Conservation (phyloP, 148 eudicot species). For the Limonium bicolor region DNA sequence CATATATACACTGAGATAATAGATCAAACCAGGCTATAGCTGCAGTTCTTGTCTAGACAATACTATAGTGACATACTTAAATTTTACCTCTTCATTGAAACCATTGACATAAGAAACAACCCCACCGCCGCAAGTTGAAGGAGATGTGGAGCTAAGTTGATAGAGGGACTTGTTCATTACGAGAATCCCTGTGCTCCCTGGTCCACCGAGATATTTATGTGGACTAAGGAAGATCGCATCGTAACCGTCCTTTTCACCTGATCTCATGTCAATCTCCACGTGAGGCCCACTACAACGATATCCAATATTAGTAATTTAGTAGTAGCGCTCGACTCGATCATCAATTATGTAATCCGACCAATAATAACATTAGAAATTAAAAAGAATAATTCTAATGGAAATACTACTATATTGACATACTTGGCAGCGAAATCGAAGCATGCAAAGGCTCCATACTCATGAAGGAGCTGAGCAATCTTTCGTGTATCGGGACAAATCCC, state of each 20-base stretch:
- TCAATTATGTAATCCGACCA: too few species aligned
- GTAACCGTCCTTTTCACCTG: constrained; percentile 18
- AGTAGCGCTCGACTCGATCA: too few species aligned
- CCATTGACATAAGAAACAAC: constrained; percentile 36
- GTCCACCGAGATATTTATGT: constrained; percentile 29
- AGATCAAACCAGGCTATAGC: too few species aligned
- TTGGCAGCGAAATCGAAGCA: constrained; percentile 50
- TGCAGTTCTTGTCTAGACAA: too few species aligned
- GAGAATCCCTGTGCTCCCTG: constrained; percentile 19
- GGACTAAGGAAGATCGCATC: constrained; percentile 23
- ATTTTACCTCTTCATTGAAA: constrained; percentile 17
- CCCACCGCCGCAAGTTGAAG: constrained; percentile 53
- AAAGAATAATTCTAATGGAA: too few species aligned
- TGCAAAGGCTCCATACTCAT: constrained; percentile 29
- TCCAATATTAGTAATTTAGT: too few species aligned
- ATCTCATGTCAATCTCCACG: constrained; percentile 23
- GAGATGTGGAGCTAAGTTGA: constrained; percentile 13
- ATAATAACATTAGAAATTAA: too few species aligned
- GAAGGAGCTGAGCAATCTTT: constrained; percentile 24
- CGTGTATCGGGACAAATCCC: constrained; percentile 28
- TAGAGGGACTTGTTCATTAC: constrained; percentile 19
- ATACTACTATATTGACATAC: too few species aligned
- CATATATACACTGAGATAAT: too few species aligned
- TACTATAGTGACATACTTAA: too few species aligned
- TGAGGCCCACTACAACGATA: too few species aligned